These are phyloP conservation scores for Porodaedalea pini DNA, from an alignment of 1,284 basidiomycete genomes.

Conservation along the genomic window DNA sequence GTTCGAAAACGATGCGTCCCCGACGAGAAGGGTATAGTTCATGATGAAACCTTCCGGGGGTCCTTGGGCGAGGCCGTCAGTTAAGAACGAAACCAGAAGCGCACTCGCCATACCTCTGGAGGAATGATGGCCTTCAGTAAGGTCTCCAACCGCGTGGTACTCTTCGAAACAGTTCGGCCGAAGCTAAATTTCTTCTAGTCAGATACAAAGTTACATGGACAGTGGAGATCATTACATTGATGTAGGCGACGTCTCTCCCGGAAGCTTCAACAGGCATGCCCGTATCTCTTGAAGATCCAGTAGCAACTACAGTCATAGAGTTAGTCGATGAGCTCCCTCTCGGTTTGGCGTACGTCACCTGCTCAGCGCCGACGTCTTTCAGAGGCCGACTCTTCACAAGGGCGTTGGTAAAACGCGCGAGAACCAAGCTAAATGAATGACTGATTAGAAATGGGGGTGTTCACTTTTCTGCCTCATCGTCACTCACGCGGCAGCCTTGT, in stretches of 20 bases:
- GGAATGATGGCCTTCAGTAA: slow-evolving; percentile 92
- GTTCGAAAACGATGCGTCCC: slow-evolving; percentile 89
- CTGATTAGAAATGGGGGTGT: slow-evolving; percentile 3
- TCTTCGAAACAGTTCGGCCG: slow-evolving; percentile 75
- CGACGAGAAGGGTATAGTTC: slow-evolving; percentile 89
- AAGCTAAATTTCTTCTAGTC: slow-evolving; percentile 44
- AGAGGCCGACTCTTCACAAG: slow-evolving; percentile 86
- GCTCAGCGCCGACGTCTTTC: slow-evolving; percentile 88
- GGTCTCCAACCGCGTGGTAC: slow-evolving; percentile 79
- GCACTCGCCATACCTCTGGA: slow-evolving; percentile 59
- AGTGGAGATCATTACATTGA: slow-evolving; percentile 42
- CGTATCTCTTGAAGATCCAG: slow-evolving; percentile 90
- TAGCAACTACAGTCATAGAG: slow-evolving; percentile 55
- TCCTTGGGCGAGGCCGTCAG: slow-evolving; percentile 47
- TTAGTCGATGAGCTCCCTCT: slow-evolving; percentile 18
- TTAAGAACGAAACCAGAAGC: slow-evolving; percentile 12
- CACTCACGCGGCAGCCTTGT: slow-evolving; percentile 81
- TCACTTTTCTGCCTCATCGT: neutral
- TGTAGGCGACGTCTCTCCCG: slow-evolving; percentile 61
- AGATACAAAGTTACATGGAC: slow-evolving; percentile 8
- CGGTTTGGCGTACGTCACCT: slow-evolving; percentile 46
- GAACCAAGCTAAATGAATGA: slow-evolving; percentile 54
- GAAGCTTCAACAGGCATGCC: slow-evolving; percentile 77
- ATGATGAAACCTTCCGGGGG: slow-evolving; percentile 89
- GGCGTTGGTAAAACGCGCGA: slow-evolving; percentile 82